Conservation (phyloP, 495 filamentous ascomycete species). For the Aspergillus sclerotiicarbonarius region DNA sequence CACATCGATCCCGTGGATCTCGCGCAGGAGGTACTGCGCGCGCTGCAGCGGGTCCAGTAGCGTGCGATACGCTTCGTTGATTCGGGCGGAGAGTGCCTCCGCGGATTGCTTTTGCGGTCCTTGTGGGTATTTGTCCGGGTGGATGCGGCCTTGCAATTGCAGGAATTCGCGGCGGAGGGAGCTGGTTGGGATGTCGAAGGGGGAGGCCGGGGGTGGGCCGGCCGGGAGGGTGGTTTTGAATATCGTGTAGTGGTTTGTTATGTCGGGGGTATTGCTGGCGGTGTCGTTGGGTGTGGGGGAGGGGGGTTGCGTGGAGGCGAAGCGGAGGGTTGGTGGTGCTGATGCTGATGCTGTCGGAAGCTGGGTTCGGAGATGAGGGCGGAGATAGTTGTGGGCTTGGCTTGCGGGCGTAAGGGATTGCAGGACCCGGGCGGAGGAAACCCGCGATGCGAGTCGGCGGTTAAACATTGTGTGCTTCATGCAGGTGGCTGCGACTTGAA, state of each 20-base stretch:
- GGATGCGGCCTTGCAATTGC: slow-evolving; percentile 69
- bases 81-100: slow-evolving; percentile 68
- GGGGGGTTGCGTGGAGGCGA: slow-evolving; percentile 7
- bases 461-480: not conserved
- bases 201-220: slow-evolving; percentile 74
- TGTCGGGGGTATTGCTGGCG: slow-evolving; percentile 33
- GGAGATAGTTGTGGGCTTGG: not conserved
- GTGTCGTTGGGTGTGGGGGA: slow-evolving; percentile 2
- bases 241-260: slow-evolving; percentile 73
- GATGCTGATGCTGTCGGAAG: not conserved
- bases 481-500: not conserved
- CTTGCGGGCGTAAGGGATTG: not conserved
- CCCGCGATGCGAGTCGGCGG: not conserved
- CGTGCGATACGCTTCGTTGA: slow-evolving; percentile 89
- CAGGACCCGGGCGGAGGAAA: not conserved
- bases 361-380: not conserved
- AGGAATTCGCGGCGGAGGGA: slow-evolving; percentile 82
- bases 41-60: slow-evolving; percentile 71
- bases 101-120: slow-evolving; percentile 57
- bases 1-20: slow-evolving; percentile 69
- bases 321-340: slow-evolving; percentile 1
- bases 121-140: slow-evolving; percentile 76
- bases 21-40: slow-evolving; percentile 77
- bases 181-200: slow-evolving; percentile 67
- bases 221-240: slow-evolving; percentile 79